Percentiles rank a stretch among this genome's conserved stretches.
phyloP scores from a whole-genome alignment of 306 rosid genomes.

The Rosa chinensis region DNA sequence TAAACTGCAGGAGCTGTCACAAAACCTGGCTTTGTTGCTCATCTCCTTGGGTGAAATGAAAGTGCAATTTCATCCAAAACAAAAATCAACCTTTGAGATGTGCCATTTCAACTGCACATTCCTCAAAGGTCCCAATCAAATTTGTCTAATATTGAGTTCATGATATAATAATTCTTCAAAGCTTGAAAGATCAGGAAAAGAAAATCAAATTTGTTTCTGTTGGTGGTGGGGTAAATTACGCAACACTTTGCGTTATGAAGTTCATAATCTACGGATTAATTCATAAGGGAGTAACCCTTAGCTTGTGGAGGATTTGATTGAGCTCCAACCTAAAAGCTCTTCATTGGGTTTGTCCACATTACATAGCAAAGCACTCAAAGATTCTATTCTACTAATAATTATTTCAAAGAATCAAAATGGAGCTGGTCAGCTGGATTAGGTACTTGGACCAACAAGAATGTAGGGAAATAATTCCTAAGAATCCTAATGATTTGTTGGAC shows the following conservation, averaged over 20 bases:
- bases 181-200: not conserved
- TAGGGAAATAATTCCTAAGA: not conserved
- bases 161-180: not conserved
- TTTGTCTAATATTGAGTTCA: not conserved
- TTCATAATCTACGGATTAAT: not conserved
- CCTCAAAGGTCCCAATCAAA: not conserved
- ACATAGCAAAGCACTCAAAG: conserved; percentile 1
- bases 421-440: not conserved
- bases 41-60: conserved; percentile 27
- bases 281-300: not conserved
- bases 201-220: conserved; percentile 7
- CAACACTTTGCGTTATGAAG: not conserved
- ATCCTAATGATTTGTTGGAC: conserved; percentile 9
- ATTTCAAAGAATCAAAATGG: not conserved
- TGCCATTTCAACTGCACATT: conserved; percentile 10
- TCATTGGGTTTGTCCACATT: conserved; percentile 18
- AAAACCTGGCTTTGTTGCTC: conserved; percentile 20
- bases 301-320: conserved; percentile 16
- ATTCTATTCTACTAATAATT: conserved; percentile 1
- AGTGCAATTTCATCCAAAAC: conserved; percentile 17
- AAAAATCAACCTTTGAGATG: conserved; percentile 5
- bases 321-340: conserved; percentile 16
- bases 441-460: not conserved
- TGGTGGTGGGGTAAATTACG: not conserved
- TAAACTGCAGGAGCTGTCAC: conserved; percentile 29